Evolutionary conservation across 257 asterid genomes (phyloP), one percentile per base, ranked within the genome.

Genomic region (Craterostigma plantagineum): DNA sequence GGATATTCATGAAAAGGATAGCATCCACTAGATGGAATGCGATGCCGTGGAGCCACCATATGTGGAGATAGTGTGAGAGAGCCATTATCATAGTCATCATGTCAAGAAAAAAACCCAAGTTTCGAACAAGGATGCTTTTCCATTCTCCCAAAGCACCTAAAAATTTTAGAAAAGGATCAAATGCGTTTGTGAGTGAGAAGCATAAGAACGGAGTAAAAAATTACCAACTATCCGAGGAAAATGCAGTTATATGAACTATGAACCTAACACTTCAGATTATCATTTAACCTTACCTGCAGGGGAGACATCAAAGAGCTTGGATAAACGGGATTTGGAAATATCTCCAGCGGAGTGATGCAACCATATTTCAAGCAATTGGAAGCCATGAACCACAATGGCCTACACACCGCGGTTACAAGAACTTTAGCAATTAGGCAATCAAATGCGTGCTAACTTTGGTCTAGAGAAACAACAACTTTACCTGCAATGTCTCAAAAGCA

Each of bases 1-100:
- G 93, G 55, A 77, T 85, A 63, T 85, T 85, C 18, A 85, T 75
- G 71, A 75, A 78, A 55, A 81, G 91, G 62, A 85, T 60, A 13
- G 73, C 96, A 68, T 85, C 96, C 54, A 75, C 69, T 56, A 85
- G 92, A 61, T 85, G 92, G 71, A 85, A 77, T 34, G 94, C 84
- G 94, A 80, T 81, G 69, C 96, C 96, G 69, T 77, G 94, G 50
- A 85, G 94, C 94, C 93, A 85, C 96, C 96, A 85, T 49, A 85
- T 85, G 66, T 72, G 83, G 53, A 81, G 53, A 62, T 81, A 77
- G 64, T 85, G 96, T 35, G 79, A 92, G 40, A 85, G 68, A 44
- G 96, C 94, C 92, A 81, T 77, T 36, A 77, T 58, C 63, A 77
- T 68, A 14, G 92, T 85, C 96, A 85, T 81, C 78, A 77, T 64